These are phyloP conservation scores for Penicillium ucsense DNA, from an alignment of 495 filamentous ascomycete species.

Conservation along the genomic window DNA sequence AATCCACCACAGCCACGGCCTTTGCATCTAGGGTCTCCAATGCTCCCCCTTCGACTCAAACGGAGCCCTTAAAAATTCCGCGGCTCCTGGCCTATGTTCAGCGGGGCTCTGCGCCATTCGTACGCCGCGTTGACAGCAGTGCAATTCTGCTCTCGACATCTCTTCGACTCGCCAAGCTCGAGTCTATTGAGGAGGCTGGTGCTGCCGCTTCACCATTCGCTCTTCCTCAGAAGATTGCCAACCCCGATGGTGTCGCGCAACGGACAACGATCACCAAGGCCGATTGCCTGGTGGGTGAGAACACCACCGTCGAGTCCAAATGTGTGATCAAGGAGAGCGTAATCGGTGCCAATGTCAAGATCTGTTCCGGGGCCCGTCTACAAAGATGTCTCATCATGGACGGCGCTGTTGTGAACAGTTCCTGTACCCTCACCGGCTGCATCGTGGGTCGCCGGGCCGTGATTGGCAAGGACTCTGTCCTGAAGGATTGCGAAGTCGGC, in stretches of 20 bases:
- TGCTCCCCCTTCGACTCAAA: neutral
- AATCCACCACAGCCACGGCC: neutral
- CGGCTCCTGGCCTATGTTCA: constrained; percentile 75
- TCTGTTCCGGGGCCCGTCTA: constrained; percentile 69
- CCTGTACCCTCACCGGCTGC: constrained; percentile 66
- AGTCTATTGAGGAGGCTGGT: constrained; percentile 57
- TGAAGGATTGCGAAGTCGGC: constrained; percentile 86
- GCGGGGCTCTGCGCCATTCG: constrained; percentile 43
- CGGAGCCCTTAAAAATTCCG: constrained; percentile 30
- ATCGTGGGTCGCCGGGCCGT: constrained; percentile 66
- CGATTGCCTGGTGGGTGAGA: constrained; percentile 73
- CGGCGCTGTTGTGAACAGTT: constrained; percentile 58
- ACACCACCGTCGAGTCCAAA: constrained; percentile 75
- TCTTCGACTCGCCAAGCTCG: constrained; percentile 72
- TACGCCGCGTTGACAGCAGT: constrained; percentile 80
- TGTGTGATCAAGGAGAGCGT: constrained; percentile 81
- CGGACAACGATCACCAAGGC: constrained; percentile 63
- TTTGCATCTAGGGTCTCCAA: constrained; percentile 35
- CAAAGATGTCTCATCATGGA: constrained; percentile 85
- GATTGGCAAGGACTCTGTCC: constrained; percentile 62
- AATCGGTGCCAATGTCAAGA: constrained; percentile 76
- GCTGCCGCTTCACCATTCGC: constrained; percentile 57
- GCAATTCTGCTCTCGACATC: constrained; percentile 71
- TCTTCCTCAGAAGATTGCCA: constrained; percentile 68
- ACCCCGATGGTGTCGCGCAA: constrained; percentile 64